Evolutionary conservation across 768 basidiomycete species (phyloP), one percentile per base, ranked within the genome.

Genomic region (Suillus clintonianus): DNA sequence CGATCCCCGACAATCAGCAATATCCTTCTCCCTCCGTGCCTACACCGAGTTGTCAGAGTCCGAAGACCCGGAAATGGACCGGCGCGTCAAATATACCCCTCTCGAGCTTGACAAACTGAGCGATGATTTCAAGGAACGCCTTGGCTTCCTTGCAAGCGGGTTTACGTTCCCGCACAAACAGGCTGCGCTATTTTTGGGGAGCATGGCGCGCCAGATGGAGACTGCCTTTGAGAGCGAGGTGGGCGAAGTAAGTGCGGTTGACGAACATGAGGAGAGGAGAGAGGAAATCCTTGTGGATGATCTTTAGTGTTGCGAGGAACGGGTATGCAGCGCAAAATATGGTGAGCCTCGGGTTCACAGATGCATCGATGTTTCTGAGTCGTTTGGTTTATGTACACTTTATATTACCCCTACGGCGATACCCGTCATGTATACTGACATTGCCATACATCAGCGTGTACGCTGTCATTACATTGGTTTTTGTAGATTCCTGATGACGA

Each of bases 101-200:
- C 74, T 83, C 19, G 78, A 86, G 34, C 81, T 94, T 6, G 87
- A 92, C 59, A 85, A 85, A 61, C 89, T 92, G 71, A 62, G 78
- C 0, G 67, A 71, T 6, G 83, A 86, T 10, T 87, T 89, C 70
- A 80, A 84, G n/a, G 75, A 83, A 41, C 80, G 79, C 32, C 74
- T 95, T 24, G 83, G 82, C 22, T 93, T 89, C 72, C 78, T 95
- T 63, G 79, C 76, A 41, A 79, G 79, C 1, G 74, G 85, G 1
- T 94, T 95, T 73, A 86, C 89, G 11, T 94, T 94, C 71, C 79
- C 82, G 61, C 81, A 83, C 41, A 78, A 82, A 13, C 92, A 94
- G 74, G 80, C 90, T 64, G 81, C 85, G 2, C 75, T 90, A 14
- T 92, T 93, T 77, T 74, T 90, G 24, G 56, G 56, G 17, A 57